Percentiles rank a stretch among this genome's conserved stretches.
These are phyloP conservation scores for Stygiomarasmius scandens DNA, from an alignment of 1,284 basidiomycete genomes.

Conservation along the genomic window DNA sequence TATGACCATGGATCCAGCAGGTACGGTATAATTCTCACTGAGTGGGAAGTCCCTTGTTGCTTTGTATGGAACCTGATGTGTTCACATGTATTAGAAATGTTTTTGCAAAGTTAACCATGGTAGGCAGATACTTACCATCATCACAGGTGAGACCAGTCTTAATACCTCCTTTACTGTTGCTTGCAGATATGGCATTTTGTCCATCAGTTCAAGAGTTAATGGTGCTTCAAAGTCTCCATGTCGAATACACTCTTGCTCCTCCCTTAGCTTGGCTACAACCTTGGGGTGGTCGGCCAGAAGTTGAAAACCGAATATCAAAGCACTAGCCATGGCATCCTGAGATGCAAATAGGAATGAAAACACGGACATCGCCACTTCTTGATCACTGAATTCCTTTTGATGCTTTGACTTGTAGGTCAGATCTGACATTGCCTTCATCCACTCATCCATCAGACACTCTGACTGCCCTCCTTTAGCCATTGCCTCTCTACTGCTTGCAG, in stretches of 20 bases:
- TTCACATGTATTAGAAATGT: conserved; percentile 1
- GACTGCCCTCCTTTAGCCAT: conserved; percentile 85
- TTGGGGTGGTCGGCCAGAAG: conserved; percentile 93
- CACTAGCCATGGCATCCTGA: conserved; percentile 97
- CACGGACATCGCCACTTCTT: conserved; percentile 95
- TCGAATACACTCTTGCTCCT: conserved; percentile 88
- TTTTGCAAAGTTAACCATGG: conserved; percentile 3
- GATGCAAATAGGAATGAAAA: conserved; percentile 97
- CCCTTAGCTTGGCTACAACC: conserved; percentile 85
- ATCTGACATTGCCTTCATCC: conserved; percentile 79
- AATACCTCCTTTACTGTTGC: conserved; percentile 94
- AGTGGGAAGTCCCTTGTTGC: conserved; percentile 92
- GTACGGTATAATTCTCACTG: conserved; percentile 87
- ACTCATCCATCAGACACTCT: conserved; percentile 91
- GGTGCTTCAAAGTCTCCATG: conserved; percentile 79
- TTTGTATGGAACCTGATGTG: conserved; percentile 86
- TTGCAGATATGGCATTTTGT: conserved; percentile 91
- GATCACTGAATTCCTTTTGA: conserved; percentile 86
- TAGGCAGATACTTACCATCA: conserved; percentile 65
- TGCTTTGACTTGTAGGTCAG: conserved; percentile 80
- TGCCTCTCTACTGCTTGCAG: conserved; percentile 78
- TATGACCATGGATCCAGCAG: conserved; percentile 92
- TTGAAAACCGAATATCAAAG: conserved; percentile 94
- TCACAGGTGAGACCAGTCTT: conserved; percentile 88
- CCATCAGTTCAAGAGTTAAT: conserved; percentile 88